These are phyloP conservation scores for Mrakia blollopis DNA, from an alignment of 768 basidiomycete genomes.

Conservation along the genomic window DNA sequence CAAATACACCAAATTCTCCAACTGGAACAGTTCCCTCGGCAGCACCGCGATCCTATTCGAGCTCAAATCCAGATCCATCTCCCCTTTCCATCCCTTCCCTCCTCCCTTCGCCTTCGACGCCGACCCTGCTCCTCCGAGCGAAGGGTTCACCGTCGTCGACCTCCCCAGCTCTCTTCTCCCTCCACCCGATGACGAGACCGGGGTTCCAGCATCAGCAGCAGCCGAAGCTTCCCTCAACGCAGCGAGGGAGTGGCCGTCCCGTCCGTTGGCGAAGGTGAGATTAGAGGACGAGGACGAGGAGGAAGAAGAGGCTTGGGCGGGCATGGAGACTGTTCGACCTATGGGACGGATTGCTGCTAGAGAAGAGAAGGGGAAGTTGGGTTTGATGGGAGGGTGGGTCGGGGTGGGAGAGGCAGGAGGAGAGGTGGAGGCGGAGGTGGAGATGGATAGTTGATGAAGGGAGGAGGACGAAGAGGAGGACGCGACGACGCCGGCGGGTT, in stretches of 20 bases:
- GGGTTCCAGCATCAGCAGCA: not conserved
- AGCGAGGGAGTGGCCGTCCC: not conserved
- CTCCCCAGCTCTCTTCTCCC: not conserved
- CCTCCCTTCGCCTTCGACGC: not conserved
- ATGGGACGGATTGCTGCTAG: not conserved
- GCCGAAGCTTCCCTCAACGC: not conserved
- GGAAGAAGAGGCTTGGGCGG: not conserved
- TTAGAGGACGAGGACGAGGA: not conserved
- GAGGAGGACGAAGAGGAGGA: not conserved
- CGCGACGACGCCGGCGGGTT: not conserved
- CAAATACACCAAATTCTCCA: conserved; percentile 2
- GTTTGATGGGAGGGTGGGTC: not conserved
- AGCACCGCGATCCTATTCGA: not conserved
- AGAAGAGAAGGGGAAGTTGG: not conserved
- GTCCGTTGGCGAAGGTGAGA: not conserved
- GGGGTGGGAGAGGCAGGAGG: not conserved
- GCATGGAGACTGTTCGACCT: conserved; percentile 1
- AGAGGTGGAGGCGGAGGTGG: not conserved
- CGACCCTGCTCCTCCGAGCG: not conserved
- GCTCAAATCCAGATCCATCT: not conserved
- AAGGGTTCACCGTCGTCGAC: not conserved
- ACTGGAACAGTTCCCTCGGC: not conserved
- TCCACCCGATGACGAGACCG: not conserved
- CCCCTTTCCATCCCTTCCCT: not conserved
- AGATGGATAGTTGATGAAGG: not conserved